A percentile compares a stretch with the other conserved stretches of the same genome.
Evolutionary conservation across 768 basidiomycete genomes (phyloP).

Genomic region (Obba rivulosa): DNA sequence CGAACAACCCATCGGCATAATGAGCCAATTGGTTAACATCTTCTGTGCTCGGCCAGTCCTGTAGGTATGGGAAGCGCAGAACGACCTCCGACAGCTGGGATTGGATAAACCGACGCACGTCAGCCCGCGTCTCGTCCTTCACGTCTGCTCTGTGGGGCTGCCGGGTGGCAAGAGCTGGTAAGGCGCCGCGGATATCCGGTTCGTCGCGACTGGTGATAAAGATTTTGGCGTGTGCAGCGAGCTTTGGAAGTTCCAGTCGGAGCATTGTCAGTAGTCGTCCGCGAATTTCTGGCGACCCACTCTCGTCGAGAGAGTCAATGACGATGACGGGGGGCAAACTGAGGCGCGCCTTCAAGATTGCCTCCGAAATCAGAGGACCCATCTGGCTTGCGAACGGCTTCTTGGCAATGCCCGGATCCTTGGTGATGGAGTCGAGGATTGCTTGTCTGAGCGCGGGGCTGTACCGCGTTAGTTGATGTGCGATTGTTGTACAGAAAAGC

Average conservation of each 20-base stretch:
- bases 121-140: no score
- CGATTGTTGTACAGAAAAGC: conserved; percentile 28
- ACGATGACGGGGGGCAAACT: conserved; percentile 20
- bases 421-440: no score
- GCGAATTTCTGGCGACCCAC: conserved; percentile 6
- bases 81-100: no score
- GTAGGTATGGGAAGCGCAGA: no score
- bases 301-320: conserved; percentile 34
- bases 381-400: no score
- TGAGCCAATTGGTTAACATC: no score
- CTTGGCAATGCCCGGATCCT: no score
- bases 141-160: no score
- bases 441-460: no score
- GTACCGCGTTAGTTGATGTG: conserved; percentile 22
- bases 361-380: conserved; percentile 8
- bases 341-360: neutral
- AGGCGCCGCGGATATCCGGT: neutral
- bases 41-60: no score
- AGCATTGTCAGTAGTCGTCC: neutral
- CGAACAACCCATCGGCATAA: no score
- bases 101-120: no score
- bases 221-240: neutral
- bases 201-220: conserved; percentile 1
- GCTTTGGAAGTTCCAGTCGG: neutral
- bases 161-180: neutral